Evolutionary conservation across 2,329 filamentous ascomycete species (phyloP), one percentile per base, ranked within the genome.

Genomic region (Apiospora rasikravindrae): DNA sequence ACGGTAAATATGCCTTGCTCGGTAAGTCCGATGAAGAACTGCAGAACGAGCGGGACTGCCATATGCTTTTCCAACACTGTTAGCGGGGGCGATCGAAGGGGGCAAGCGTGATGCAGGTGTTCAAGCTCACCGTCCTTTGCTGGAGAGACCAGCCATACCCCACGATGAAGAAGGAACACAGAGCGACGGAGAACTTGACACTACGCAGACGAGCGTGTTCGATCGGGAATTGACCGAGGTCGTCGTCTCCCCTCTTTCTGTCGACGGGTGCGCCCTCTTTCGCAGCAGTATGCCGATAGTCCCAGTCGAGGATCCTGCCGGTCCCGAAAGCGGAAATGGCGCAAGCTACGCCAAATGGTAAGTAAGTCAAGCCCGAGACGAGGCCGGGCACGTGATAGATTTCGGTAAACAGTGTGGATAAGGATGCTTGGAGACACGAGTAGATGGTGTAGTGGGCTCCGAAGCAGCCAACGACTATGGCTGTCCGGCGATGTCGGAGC

Each of bases 11-110:
- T 61, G 16, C 64, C n/a, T 29, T 74, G 70, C 22, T 69, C 69
- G 6, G 72, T 71, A 22, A 76, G 67, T 1, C 73, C 74, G 40
- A 75, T 75, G 51, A 76, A 67, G 64, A 76, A 75, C 47, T 75
- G 74, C 40, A 72, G 68, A 14, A 75, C 57, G 13, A 75, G 49
- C 40, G 71, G 70, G 4, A 67, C 71, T 22, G 73, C 71, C 51
- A 76, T 74, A 22, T 73, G 71, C 74, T 74, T 57, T 11, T 22
- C 7, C 29, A 13, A 4, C 3, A 10, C 2, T 40, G 57, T 64
- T n/a, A 64, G 57, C n/a, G n/a, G n/a, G n/a, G n/a, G n/a, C n/a
- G n/a, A n/a, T n/a, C n/a, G n/a, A n/a, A n/a, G n/a, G n/a, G n/a
- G n/a, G n/a, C n/a, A n/a, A n/a, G n/a, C n/a, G n/a, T n/a, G 14